phyloP scores from a whole-genome alignment of 768 basidiomycete species.

The Gelatoporia subvermispora region DNA sequence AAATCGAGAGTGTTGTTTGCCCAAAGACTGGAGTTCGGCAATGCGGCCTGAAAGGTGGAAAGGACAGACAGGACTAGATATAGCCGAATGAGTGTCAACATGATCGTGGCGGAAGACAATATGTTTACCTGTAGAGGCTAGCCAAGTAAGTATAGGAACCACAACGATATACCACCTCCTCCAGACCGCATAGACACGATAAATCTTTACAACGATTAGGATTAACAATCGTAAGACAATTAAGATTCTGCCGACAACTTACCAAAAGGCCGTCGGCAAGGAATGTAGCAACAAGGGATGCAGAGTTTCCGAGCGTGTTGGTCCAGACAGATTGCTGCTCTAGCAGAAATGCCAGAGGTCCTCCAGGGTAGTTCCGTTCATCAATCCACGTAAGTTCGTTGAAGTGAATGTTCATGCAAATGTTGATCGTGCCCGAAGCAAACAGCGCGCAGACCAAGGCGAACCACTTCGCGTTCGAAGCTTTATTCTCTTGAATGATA shows the following conservation, averaged over 20 bases:
- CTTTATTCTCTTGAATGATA: too few species aligned
- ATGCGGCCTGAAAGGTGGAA: slow-evolving; percentile 12
- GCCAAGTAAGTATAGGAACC: slow-evolving; percentile 9
- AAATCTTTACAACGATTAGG: too few species aligned
- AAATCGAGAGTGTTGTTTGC: slow-evolving; percentile 11
- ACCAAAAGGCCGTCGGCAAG: too few species aligned
- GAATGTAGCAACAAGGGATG: too few species aligned
- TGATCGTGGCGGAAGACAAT: not conserved
- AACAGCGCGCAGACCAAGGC: not conserved
- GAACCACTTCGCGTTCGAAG: not conserved
- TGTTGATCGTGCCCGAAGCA: not conserved
- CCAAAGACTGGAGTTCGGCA: slow-evolving; percentile 11
- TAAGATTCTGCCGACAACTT: too few species aligned
- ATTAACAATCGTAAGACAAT: too few species aligned
- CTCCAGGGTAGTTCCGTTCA: too few species aligned
- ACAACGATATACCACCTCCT: slow-evolving; percentile 9
- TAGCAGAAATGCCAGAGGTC: not conserved
- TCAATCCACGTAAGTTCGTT: too few species aligned
- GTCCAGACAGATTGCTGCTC: not conserved
- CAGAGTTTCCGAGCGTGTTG: too few species aligned
- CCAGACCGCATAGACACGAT: slow-evolving; percentile 19
- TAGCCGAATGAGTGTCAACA: too few species aligned
- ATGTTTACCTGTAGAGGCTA: slow-evolving; percentile 12
- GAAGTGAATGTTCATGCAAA: not conserved
- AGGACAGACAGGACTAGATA: slow-evolving; percentile 12